Evolutionary conservation across 2,329 filamentous ascomycete genomes (phyloP), one percentile per base, ranked within the genome.

Genomic region (Orbilia ellipsospora): DNA sequence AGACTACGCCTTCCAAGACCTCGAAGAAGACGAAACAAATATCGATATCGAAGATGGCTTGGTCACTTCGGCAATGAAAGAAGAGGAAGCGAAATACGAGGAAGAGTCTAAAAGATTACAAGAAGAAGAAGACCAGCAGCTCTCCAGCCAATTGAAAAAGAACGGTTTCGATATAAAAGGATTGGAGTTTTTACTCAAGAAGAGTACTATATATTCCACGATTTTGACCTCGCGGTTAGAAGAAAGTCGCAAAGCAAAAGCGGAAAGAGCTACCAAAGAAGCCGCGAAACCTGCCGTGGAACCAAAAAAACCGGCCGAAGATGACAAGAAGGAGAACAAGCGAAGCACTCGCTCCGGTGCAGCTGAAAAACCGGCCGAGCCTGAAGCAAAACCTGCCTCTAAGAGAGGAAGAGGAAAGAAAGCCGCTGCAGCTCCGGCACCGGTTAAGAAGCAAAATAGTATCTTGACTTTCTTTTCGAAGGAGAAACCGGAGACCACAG

Each of bases 381-480:
- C 59, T 13, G 72, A 64, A 56, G 26, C 26, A 57, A 67, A 67
- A 20, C 28, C 56, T 1, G 23, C 52, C 2, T 48, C 50, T 79
- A 78, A 64, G 79, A 79, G 23, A 78, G 79, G n/a, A 77, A 79
- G 10, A 81, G 80, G 73, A 81, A 80, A 77, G 73, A 78, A 23
- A 36, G 26, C 51, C 26, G 54, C 55, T 8, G 31, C 31, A 7
- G 72, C 78, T 18, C 63, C 72, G 5, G 69, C 62, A 10, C 72
- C 72, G 8, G 45, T 51, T 80, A 80, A 52, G 78, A 74, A 67
- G 10, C 72, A 78, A 51, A 79, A 36, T 81, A 82, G 85, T 68
- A 89, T 90, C 42, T 85, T 87, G 0, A 86, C 84, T 75, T 90
- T 87, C 78, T 87, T 90, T 80, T 87, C 87, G 75, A 89, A 88